Base-by-base conservation (phyloP, 192 early-diverging fungal genomes). In the Umbelopsis ramanniana region DNA sequence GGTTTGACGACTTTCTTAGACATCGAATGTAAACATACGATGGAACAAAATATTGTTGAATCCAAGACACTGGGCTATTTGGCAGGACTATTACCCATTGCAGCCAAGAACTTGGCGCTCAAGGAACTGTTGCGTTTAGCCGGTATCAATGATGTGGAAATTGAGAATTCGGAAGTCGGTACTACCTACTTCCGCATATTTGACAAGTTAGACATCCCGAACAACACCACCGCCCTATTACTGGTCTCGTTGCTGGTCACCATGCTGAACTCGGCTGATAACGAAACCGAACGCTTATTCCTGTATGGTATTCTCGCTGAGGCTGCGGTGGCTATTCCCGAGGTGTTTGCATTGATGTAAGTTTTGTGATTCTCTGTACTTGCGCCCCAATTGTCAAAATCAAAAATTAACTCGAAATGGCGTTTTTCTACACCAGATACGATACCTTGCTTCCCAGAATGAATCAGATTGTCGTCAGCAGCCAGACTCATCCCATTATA, bases 251-350 rank as follows among this genome's bases (percentile, higher is more conserved):
- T 93, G 78, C 77, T 93, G 77, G 90, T 88, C 15, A 86, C 87
- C 3, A 86, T 93, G 82, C 78, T 95, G 45, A 86, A 94, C 69
- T 86, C 80, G 52, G 83, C 91, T 0, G 92, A 95, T 55, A 85
- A 85, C 29, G 93, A 93, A 60, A 77, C 84, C 19, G 93, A 95
- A 82, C 78, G 84, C 17, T 54, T 90, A 40, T 93, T 91, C 72
- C 79, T 95, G 21, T 95, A 94, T 67, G 89, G 88, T 3, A 87
- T 92, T 75, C 74, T 95, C 22, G 87, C 91, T 38, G 93, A 95
- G 77, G 89, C 89, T 66, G 88, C 93, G 2, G 76, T 84, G 19
- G 78, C 86, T 12, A 81, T 88, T 21, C 93, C 93, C n/a, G 88
- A 94, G 53, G 85, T 90, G 33, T 90, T 95, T 79, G 75, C 84